These are phyloP conservation scores for Solidago caesia DNA, from an alignment of 129 eudicot species.

Conservation along the genomic window DNA sequence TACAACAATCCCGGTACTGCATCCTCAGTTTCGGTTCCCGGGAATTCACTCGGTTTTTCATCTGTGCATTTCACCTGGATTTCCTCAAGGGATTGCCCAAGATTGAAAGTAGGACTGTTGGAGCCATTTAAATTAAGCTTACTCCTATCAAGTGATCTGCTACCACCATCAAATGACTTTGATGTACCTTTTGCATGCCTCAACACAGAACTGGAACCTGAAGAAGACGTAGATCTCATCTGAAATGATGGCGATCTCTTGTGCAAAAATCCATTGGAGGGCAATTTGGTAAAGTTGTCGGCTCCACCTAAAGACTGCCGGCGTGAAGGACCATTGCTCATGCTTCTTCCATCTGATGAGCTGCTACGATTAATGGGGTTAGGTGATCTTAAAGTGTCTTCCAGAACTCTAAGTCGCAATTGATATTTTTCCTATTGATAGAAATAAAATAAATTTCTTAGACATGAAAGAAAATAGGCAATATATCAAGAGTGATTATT, in stretches of 20 bases:
- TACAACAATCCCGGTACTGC: constrained; percentile 78
- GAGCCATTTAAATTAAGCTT: constrained; percentile 56
- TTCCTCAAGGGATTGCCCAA: constrained; percentile 53
- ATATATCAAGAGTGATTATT: constrained; percentile 1
- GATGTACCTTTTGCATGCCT: constrained; percentile 87
- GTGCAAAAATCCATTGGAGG: constrained; percentile 79
- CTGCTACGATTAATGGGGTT: constrained; percentile 34
- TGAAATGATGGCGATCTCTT: constrained; percentile 82
- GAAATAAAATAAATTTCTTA: background rate
- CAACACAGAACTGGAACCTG: constrained; percentile 59
- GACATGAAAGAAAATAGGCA: constrained; percentile 1
- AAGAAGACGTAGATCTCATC: constrained; percentile 54
- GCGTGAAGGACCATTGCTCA: constrained; percentile 59
- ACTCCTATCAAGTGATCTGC: constrained; percentile 83
- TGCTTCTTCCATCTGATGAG: constrained; percentile 59
- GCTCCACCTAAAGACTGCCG: constrained; percentile 92
- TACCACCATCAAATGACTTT: constrained; percentile 89
- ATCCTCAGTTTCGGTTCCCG: constrained; percentile 62
- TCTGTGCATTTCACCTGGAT: constrained; percentile 48
- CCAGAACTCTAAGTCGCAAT: constrained; percentile 77
- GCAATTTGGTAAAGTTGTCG: constrained; percentile 66
- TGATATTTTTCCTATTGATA: constrained; percentile 67
- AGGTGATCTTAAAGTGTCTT: constrained; percentile 77
- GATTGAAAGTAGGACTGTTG: constrained; percentile 59
- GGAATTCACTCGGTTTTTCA: constrained; percentile 55